Conservation (phyloP, 306 rosid species). For the Aeschynomene evenia region DNA sequence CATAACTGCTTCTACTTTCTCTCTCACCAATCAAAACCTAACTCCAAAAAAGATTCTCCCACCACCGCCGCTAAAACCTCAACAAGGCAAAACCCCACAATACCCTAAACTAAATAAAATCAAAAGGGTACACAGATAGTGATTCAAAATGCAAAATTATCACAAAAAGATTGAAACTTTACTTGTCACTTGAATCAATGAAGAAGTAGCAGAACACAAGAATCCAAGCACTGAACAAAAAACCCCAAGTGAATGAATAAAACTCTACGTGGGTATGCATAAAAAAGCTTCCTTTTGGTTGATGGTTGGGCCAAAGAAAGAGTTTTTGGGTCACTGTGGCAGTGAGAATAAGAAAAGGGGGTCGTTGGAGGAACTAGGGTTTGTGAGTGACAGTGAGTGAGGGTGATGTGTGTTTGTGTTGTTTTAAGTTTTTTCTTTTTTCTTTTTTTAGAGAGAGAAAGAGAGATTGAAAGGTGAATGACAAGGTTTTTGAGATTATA, state of each 20-base stretch:
- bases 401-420: neutral
- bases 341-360: neutral
- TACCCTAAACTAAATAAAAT: neutral
- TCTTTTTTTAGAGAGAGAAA: neutral
- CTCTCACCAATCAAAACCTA: constrained; percentile 32
- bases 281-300: neutral
- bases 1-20: constrained; percentile 45
- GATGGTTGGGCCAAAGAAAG: neutral
- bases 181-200: constrained; percentile 22
- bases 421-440: neutral
- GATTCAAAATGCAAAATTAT: neutral
- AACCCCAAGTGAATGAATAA: neutral
- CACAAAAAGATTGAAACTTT: constrained; percentile 3
- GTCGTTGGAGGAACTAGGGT: constrained; percentile 46
- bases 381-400: constrained; percentile 27
- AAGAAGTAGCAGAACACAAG: constrained; percentile 5
- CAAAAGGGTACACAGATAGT: constrained; percentile 19
- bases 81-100: constrained; percentile 5
- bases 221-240: constrained; percentile 22
- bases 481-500: too few relatives aligned
- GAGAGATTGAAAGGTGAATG: constrained; percentile 29
- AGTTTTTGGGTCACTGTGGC: constrained; percentile 21
- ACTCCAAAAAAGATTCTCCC: neutral
- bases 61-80: constrained; percentile 1
- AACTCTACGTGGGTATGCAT: constrained; percentile 10